Evolutionary conservation across 2,329 filamentous ascomycete genomes (phyloP), one percentile per base, ranked within the genome.

Genomic region (Stachybotrys elegans): DNA sequence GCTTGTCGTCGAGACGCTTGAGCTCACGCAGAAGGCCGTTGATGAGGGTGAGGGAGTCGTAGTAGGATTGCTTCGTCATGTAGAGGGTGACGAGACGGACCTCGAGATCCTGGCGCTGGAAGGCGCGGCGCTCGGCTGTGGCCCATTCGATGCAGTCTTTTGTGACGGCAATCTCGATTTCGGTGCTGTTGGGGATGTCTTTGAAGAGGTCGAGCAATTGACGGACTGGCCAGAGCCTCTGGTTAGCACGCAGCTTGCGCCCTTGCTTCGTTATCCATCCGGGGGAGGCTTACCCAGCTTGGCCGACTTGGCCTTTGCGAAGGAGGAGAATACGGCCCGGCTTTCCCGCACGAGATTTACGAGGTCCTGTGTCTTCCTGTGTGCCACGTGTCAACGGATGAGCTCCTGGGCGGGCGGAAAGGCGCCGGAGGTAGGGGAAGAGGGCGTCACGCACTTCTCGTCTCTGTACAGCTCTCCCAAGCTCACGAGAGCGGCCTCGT

Each of bases 121-220:
- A 98, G 48, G 89, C 88, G 62, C 93, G 86, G 57, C 91, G 87
- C 73, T 97, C 90, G 42, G 88, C 87, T 43, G 92, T 88, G 40
- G 93, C 93, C 93, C 93, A 98, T 72, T 97, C 92, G 82, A 98
- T 98, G 74, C 90, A 97, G 70, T 93, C 95, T 71, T 95, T 95
- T 61, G 93, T 98, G 58, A 96, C 89, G 65, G 84, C 74, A 66
- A 95, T 90, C 73, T 98, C 93, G 63, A 85, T 88, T 65, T 98
- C 93, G 73, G 86, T 86, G 57, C 89, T 93, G 70, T 96, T 86
- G 59, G 94, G 93, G 57, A 97, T 96, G 60, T 86, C 81, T 58
- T 87, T 83, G 76, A 97, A 93, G 66, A 96, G 83, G 68, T 98
- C 93, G 66, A 98, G 86, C 21, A 98, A 83, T 71, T 96, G 90